These are phyloP conservation scores for Pseudogymnoascus sp. DNA, from an alignment of 2,329 filamentous ascomycete genomes.

Conservation along the genomic window DNA sequence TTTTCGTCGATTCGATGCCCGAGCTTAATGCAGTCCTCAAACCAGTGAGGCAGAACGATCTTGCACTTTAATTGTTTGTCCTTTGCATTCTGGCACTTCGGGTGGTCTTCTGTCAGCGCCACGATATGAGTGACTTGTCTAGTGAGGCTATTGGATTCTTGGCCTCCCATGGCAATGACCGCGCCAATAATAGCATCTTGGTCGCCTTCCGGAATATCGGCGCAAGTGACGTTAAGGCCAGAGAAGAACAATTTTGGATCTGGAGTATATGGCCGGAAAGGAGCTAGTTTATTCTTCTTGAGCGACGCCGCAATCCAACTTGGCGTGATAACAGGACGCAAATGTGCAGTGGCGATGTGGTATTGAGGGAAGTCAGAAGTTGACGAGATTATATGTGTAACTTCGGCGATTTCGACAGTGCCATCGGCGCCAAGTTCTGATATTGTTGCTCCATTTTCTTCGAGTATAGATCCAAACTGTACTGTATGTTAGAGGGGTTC, in stretches of 20 bases:
- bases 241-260: conserved; percentile 88
- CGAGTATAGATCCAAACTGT: conserved; percentile 23
- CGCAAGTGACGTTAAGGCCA: conserved; percentile 74
- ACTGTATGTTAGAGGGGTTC: neutral
- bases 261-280: conserved; percentile 78
- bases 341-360: conserved; percentile 61
- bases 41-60: conserved; percentile 93
- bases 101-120: conserved; percentile 67
- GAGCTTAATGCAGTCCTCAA: conserved; percentile 91
- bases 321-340: conserved; percentile 79
- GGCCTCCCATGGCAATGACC: conserved; percentile 80
- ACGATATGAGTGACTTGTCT: conserved; percentile 83
- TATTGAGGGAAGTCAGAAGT: conserved; percentile 93
- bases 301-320: conserved; percentile 73
- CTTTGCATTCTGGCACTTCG: conserved; percentile 58
- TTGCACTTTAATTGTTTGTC: conserved; percentile 65
- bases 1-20: conserved; percentile 84
- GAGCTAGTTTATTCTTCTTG: conserved; percentile 61
- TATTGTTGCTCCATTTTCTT: conserved; percentile 32
- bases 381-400: conserved; percentile 63
- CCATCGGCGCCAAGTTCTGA: conserved; percentile 34
- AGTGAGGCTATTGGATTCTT: conserved; percentile 65
- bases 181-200: conserved; percentile 89
- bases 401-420: conserved; percentile 34
- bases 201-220: conserved; percentile 76